Percentiles rank a stretch among this genome's conserved stretches.
Evolutionary conservation across 306 rosid species (phyloP).

Genomic region (Hylodesmum podocarpum): DNA sequence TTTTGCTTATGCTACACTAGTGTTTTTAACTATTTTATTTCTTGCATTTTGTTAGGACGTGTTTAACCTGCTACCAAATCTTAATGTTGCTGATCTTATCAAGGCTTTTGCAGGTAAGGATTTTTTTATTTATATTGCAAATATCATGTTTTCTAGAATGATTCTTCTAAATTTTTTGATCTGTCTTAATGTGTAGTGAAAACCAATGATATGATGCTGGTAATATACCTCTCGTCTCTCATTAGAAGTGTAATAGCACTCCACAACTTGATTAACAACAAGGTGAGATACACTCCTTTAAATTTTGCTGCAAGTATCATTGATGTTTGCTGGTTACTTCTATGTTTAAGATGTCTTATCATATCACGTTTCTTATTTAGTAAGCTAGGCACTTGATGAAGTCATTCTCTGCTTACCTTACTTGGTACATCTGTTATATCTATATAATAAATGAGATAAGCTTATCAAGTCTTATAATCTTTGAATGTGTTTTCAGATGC

Average conservation of each 20-base stretch:
- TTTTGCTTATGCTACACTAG: not conserved
- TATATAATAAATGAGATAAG: not conserved
- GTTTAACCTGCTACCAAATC: conserved; percentile 60
- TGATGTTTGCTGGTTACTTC: not conserved
- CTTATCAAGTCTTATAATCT: conserved; percentile 12
- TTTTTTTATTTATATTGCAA: not conserved
- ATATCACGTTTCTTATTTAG: not conserved
- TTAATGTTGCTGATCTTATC: conserved; percentile 49
- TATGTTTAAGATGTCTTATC: not conserved
- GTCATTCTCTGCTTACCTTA: not conserved
- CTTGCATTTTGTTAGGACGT: conserved; percentile 42
- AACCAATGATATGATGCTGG: conserved; percentile 64
- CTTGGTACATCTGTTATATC: not conserved
- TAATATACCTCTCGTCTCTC: conserved; percentile 53
- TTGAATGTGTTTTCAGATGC: conserved; percentile 46
- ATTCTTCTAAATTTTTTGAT: conserved; percentile 19
- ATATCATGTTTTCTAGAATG: not conserved
- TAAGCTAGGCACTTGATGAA: not conserved
- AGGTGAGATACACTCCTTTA: conserved; percentile 38
- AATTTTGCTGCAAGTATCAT: not conserved
- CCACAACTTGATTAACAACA: conserved; percentile 58
- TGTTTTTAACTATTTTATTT: not conserved
- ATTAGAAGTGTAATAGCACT: conserved; percentile 57
- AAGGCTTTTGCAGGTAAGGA: conserved; percentile 52
- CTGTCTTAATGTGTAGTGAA: conserved; percentile 41